Percentiles rank a stretch among this genome's conserved stretches.
These are phyloP conservation scores for Lipomyces sp. DNA, from an alignment of 805 yeast genomes.

Conservation along the genomic window DNA sequence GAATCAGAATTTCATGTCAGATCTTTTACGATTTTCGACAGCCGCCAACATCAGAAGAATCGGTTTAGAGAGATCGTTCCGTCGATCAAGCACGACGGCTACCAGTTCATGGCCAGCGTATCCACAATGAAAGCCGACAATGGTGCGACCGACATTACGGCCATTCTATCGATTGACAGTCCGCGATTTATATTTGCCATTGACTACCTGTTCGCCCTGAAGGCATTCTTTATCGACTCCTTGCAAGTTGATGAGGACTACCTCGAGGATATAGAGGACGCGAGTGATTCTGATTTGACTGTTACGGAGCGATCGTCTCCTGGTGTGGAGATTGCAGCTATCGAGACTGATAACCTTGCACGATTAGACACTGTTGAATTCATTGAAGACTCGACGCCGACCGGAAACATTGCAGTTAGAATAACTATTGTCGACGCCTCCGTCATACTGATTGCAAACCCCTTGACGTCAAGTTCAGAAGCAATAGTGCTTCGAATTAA, in stretches of 20 bases:
- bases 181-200: conserved; percentile 80
- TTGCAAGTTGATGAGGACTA: conserved; percentile 32
- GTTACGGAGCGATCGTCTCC: not conserved
- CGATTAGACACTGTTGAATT: conserved; percentile 15
- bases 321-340: too few species aligned
- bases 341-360: not conserved
- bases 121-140: conserved; percentile 37
- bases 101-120: conserved; percentile 68
- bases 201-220: conserved; percentile 78
- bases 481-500: conserved; percentile 88
- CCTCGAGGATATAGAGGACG: conserved; percentile 22
- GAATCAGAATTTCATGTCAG: conserved; percentile 60
- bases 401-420: conserved; percentile 36
- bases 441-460: conserved; percentile 74
- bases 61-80: conserved; percentile 82
- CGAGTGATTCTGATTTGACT: conserved; percentile 2
- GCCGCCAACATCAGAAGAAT: conserved; percentile 58
- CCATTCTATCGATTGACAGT: conserved; percentile 66
- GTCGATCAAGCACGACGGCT: conserved; percentile 52
- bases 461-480: conserved; percentile 64
- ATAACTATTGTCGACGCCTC: conserved; percentile 75
- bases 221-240: conserved; percentile 52
- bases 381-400: conserved; percentile 14
- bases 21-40: conserved; percentile 76
- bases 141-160: conserved; percentile 44